Conservation (phyloP, 2,329 filamentous ascomycete genomes). For the Talaromyces amestolkiae region DNA sequence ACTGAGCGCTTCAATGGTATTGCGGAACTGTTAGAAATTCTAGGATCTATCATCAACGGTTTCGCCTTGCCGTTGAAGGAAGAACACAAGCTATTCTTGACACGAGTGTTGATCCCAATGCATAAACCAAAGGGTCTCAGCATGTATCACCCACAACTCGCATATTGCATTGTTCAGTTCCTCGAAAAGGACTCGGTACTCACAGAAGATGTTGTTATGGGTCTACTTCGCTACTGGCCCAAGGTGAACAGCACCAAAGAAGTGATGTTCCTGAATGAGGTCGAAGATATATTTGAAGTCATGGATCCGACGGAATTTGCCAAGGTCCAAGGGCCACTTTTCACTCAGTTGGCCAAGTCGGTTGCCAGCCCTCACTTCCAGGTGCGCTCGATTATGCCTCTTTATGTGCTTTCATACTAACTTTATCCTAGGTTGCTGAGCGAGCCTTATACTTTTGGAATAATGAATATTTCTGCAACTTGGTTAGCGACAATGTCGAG, state of each 20-base stretch:
- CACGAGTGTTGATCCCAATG: slow-evolving; percentile 83
- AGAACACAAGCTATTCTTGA: slow-evolving; percentile 97
- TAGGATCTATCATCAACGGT: slow-evolving; percentile 98
- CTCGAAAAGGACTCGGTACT: slow-evolving; percentile 94
- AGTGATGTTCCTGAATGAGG: slow-evolving; percentile 99
- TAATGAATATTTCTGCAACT: slow-evolving; percentile 99
- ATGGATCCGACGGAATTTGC: slow-evolving; percentile 99
- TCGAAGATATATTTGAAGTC: slow-evolving; percentile 98
- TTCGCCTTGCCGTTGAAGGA: slow-evolving; percentile 96
- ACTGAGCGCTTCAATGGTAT: slow-evolving; percentile 98
- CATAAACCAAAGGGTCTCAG: slow-evolving; percentile 98
- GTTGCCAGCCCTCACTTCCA: slow-evolving; percentile 98
- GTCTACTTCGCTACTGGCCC: slow-evolving; percentile 93
- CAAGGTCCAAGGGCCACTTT: slow-evolving; percentile 96
- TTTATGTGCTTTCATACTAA: slow-evolving; percentile 12
- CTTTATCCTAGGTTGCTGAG: slow-evolving; percentile 69
- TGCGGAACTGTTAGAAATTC: slow-evolving; percentile 90
- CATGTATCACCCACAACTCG: slow-evolving; percentile 99
- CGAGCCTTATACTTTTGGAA: slow-evolving; percentile 99
- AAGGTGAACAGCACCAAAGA: slow-evolving; percentile 99
- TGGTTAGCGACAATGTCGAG: slow-evolving; percentile 98
- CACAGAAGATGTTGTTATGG: slow-evolving; percentile 96
- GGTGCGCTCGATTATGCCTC: slow-evolving; percentile 39
- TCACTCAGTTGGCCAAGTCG: slow-evolving; percentile 95
- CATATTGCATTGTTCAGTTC: slow-evolving; percentile 98